Evolutionary conservation across 148 eudicot species (phyloP).

Genomic region (Rhododendron ovatum): DNA sequence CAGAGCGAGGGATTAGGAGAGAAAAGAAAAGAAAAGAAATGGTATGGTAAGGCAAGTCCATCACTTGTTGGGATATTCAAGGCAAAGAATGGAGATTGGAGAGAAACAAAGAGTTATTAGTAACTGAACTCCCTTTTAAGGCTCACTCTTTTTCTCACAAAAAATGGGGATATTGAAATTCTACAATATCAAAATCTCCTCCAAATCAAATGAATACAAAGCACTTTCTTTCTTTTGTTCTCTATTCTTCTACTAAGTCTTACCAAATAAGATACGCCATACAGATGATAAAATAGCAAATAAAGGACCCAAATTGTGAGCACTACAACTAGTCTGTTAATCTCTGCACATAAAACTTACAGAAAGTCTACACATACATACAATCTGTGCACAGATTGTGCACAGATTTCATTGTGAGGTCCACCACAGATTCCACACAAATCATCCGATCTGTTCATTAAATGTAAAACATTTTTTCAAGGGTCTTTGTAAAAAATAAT

Average conservation of each 20-base stretch:
- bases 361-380: too few species aligned
- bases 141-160: background rate
- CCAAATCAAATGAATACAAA: background rate
- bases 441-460: too few species aligned
- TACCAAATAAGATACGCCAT: background rate
- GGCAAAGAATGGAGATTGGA: background rate
- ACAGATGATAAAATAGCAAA: background rate
- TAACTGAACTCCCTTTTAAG: background rate
- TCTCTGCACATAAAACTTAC: slow-evolving; percentile 11
- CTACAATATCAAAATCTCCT: background rate
- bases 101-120: background rate
- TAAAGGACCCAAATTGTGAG: background rate
- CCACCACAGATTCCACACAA: too few species aligned
- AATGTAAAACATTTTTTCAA: too few species aligned
- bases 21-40: background rate
- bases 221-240: background rate
- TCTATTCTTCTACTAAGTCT: background rate
- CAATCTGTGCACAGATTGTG: too few species aligned
- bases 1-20: background rate
- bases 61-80: background rate
- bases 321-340: background rate
- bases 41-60: background rate
- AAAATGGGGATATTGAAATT: background rate
- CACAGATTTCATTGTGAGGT: too few species aligned
- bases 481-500: too few species aligned